A percentile compares a stretch with the other conserved stretches of the same genome.
phyloP scores from a whole-genome alignment of 768 basidiomycete species.

The Calocera viscosa region DNA sequence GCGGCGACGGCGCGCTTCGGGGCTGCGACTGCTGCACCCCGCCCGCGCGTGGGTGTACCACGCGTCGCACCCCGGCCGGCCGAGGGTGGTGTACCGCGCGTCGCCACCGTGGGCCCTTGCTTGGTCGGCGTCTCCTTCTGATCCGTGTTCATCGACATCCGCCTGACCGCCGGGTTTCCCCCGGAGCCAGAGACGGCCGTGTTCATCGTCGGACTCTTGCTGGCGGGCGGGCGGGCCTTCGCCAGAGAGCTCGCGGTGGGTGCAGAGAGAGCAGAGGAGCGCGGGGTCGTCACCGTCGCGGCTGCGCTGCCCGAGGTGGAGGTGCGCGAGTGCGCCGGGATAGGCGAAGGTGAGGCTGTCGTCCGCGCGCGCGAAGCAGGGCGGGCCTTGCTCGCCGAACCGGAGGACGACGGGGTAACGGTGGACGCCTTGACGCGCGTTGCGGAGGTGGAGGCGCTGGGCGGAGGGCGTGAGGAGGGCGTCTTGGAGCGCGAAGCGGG shows the following conservation, averaged over 20 bases:
- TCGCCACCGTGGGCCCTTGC: neutral
- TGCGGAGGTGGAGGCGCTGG: neutral
- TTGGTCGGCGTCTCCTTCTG: neutral
- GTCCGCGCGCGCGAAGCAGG: neutral
- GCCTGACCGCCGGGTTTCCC: neutral
- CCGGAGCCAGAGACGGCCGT: neutral
- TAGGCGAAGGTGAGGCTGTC: neutral
- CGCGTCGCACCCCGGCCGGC: neutral
- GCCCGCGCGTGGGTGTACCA: neutral
- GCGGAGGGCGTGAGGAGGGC: neutral
- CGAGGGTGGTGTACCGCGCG: too few species aligned
- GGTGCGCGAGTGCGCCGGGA: neutral
- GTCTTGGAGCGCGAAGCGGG: neutral
- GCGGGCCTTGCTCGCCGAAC: neutral
- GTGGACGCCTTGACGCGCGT: neutral
- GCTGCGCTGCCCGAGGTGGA: neutral
- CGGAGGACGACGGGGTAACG: neutral
- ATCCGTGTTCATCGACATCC: conserved; percentile 1
- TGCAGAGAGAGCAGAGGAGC: neutral
- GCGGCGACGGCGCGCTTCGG: neutral
- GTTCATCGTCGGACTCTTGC: neutral
- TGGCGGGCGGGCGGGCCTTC: neutral
- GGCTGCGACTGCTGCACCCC: neutral
- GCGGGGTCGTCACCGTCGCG: neutral
- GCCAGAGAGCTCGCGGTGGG: neutral